phyloP scores from a whole-genome alignment of 2,329 filamentous ascomycete genomes.

The Colletotrichum melonis region DNA sequence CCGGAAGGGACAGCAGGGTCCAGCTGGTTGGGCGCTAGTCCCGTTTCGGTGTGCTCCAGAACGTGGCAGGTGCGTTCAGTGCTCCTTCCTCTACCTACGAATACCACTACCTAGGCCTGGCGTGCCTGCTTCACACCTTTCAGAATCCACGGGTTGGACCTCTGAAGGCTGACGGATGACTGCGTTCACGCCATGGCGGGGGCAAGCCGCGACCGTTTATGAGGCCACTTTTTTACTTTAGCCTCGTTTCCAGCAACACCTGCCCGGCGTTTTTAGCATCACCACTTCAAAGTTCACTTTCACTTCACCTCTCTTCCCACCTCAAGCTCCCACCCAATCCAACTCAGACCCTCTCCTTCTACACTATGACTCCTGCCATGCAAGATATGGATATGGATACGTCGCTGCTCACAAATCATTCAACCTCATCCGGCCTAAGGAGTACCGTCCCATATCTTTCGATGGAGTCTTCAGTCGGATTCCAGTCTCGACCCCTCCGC shows the following conservation, averaged over 20 bases:
- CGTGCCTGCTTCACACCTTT: too few species aligned
- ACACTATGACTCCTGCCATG: too few species aligned
- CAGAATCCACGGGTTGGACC: too few species aligned
- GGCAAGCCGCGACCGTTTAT: conserved; percentile 15
- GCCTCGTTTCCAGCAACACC: conserved; percentile 12
- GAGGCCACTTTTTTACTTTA: conserved; percentile 31
- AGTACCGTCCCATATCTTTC: not conserved
- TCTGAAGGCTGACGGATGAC: not conserved
- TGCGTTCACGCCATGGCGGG: conserved; percentile 16
- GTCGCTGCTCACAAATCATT: not conserved
- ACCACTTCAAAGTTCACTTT: not conserved
- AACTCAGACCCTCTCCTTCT: not conserved
- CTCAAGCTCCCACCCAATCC: not conserved
- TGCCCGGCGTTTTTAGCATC: not conserved
- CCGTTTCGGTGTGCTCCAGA: conserved; percentile 20
- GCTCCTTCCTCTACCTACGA: too few species aligned
- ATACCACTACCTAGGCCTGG: too few species aligned
- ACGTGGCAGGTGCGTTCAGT: conserved; percentile 33
- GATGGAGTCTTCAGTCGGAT: too few species aligned
- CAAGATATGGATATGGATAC: not conserved
- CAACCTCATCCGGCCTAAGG: not conserved
- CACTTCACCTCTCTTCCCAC: conserved; percentile 5
- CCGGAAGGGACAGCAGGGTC: conserved; percentile 24
- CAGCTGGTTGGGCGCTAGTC: conserved; percentile 18
- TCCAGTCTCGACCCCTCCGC: not conserved